phyloP scores from a whole-genome alignment of 331 rosid species.

The Pyrus hybrid region DNA sequence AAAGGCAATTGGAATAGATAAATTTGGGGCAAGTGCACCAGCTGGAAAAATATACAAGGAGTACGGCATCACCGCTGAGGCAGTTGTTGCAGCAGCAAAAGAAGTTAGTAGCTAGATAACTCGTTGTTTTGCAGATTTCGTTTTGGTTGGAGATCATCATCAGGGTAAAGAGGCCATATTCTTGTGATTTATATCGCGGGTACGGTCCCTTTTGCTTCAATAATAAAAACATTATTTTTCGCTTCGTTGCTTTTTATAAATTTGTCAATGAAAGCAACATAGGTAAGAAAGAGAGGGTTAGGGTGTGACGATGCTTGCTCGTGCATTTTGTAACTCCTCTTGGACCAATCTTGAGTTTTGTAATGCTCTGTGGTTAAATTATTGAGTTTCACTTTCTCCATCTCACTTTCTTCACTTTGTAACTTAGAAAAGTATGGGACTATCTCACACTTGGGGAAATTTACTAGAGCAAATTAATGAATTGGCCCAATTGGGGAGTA shows the following conservation, averaged over 20 bases:
- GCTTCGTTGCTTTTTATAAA: constrained; percentile 10
- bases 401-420: not conserved
- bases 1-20: constrained; percentile 87
- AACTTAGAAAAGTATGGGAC: not conserved
- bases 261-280: constrained; percentile 30
- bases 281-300: constrained; percentile 25
- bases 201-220: constrained; percentile 34
- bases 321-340: constrained; percentile 38
- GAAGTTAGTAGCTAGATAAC: constrained; percentile 29
- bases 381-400: constrained; percentile 24
- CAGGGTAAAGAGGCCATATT: constrained; percentile 14
- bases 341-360: constrained; percentile 42
- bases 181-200: constrained; percentile 27
- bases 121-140: constrained; percentile 14
- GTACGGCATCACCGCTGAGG: constrained; percentile 74
- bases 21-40: constrained; percentile 92
- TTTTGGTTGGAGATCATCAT: constrained; percentile 26
- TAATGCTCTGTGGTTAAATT: constrained; percentile 23
- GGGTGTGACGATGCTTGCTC: not conserved
- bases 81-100: constrained; percentile 82
- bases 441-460: not conserved
- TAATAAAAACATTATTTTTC: constrained; percentile 28
- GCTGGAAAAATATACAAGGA: constrained; percentile 84
- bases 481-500: too few relatives aligned
- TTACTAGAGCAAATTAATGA: too few relatives aligned